phyloP scores from a whole-genome alignment of 129 eudicot species.

The Flaveria bidentis region DNA sequence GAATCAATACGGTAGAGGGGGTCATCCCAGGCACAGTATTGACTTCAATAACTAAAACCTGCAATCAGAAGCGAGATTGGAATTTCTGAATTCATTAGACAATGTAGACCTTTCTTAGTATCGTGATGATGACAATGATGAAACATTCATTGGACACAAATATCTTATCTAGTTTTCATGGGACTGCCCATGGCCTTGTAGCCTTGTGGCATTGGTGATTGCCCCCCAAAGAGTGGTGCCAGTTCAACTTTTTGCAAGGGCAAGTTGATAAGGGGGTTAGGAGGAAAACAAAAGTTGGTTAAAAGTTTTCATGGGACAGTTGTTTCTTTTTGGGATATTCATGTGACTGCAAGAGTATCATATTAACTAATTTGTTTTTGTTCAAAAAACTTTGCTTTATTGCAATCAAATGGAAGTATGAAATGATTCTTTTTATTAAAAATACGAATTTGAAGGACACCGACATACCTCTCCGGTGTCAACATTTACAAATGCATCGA shows the following conservation, averaged over 20 bases:
- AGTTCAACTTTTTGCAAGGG: too few relatives aligned
- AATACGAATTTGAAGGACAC: background rate
- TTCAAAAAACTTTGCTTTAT: background rate
- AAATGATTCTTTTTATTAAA: background rate
- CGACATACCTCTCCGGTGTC: slow-evolving; percentile 81
- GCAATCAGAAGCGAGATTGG: slow-evolving; percentile 25
- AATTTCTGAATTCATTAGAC: background rate
- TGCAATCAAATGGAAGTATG: background rate
- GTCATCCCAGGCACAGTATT: slow-evolving; percentile 99
- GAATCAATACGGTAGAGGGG: slow-evolving; percentile 89
- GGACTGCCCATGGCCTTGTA: too few relatives aligned
- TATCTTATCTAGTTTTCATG: too few relatives aligned
- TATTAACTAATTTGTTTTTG: background rate
- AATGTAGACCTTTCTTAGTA: background rate
- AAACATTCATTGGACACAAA: background rate
- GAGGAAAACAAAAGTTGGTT: too few relatives aligned
- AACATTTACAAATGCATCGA: slow-evolving; percentile 89
- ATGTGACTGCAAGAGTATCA: background rate
- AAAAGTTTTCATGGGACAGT: background rate
- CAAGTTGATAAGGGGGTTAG: too few relatives aligned
- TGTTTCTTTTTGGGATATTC: background rate
- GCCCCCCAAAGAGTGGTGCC: too few relatives aligned
- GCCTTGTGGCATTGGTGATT: too few relatives aligned
- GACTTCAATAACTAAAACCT: slow-evolving; percentile 86
- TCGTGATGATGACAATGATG: background rate